A percentile compares a stretch with the other conserved stretches of the same genome.
These are phyloP conservation scores for Trichomonascaceae sp. DNA, from an alignment of 1,139 yeast genomes.

Conservation along the genomic window DNA sequence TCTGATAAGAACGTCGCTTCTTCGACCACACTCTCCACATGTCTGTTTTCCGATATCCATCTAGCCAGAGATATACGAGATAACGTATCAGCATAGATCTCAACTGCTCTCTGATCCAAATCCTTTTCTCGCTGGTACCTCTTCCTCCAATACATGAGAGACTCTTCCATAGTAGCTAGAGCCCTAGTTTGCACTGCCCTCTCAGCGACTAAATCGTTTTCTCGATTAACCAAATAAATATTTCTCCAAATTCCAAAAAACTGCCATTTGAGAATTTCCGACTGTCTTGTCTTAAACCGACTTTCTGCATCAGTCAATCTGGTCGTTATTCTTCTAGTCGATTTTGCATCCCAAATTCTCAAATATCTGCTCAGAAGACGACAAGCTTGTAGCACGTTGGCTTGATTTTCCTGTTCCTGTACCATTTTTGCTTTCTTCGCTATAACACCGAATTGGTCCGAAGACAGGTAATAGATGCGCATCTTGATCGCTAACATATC, in stretches of 20 bases:
- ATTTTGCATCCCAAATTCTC: constrained; percentile 3
- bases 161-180: not conserved
- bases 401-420: not conserved
- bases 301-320: constrained; percentile 3
- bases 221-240: not conserved
- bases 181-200: not conserved
- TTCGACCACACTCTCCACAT: constrained; percentile 8
- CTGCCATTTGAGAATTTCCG: not conserved
- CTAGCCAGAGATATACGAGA: not conserved
- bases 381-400: not conserved
- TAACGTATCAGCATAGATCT: not conserved
- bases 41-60: constrained; percentile 3
- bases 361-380: not conserved
- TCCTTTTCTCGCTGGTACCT: not conserved
- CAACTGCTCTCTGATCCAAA: not conserved
- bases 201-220: constrained; percentile 2
- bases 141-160: not conserved
- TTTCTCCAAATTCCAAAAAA: constrained; percentile 7
- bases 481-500: not conserved
- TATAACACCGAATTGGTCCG: not conserved
- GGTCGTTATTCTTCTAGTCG: constrained; percentile 1
- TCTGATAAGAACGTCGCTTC: constrained; percentile 15
- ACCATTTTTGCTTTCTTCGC: not conserved
- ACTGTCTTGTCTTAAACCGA: not conserved
- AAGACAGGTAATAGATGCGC: not conserved